phyloP scores from a whole-genome alignment of 2,329 filamentous ascomycete species.

The Fragosphaeria purpurea region DNA sequence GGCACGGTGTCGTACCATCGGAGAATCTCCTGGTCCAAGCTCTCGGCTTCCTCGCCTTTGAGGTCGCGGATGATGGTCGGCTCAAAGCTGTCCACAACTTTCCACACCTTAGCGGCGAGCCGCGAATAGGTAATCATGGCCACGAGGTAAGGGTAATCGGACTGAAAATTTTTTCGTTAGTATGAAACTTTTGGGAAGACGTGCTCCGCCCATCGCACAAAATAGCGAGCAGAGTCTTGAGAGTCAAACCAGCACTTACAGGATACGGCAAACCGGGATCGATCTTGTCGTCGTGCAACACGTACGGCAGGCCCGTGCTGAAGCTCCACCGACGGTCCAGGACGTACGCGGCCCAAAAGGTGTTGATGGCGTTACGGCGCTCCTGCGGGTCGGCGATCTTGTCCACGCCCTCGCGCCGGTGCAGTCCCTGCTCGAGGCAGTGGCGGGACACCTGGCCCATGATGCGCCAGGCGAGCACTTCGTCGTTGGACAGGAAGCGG shows the following conservation, averaged over 20 bases:
- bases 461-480: conserved; percentile 75
- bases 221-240: no score
- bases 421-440: conserved; percentile 37
- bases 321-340: conserved; percentile 43
- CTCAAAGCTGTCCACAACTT: conserved; percentile 61
- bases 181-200: no score
- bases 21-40: conserved; percentile 72
- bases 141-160: conserved; percentile 59
- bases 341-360: conserved; percentile 43
- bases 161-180: conserved; percentile 36
- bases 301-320: conserved; percentile 39
- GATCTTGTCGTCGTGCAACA: conserved; percentile 37
- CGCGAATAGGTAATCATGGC: conserved; percentile 79
- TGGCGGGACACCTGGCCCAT: conserved; percentile 66
- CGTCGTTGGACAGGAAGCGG: conserved; percentile 77
- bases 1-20: conserved; percentile 77
- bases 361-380: conserved; percentile 22
- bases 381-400: conserved; percentile 24
- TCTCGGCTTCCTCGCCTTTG: conserved; percentile 65
- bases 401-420: conserved; percentile 38
- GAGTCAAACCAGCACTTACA: conserved; percentile 32
- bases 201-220: no score
- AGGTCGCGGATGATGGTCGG: conserved; percentile 50
- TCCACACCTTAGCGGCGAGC: conserved; percentile 80
- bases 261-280: conserved; percentile 47